Evolutionary conservation across 2,329 filamentous ascomycete species (phyloP), one percentile per base, ranked within the genome.

Genomic region (Dothistroma pini): DNA sequence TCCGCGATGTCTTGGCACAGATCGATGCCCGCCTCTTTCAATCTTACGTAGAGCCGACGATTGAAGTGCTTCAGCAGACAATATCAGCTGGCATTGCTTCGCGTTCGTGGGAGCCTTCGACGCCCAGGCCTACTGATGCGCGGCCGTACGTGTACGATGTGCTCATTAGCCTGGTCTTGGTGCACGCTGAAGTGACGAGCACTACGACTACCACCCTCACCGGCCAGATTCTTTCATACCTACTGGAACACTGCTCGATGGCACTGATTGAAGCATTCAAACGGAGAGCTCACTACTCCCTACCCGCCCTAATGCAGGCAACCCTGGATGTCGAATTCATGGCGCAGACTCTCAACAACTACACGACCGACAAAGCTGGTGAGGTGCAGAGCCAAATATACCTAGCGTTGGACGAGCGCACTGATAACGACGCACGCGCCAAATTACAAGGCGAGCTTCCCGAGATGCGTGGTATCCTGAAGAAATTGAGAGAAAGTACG

Each of bases 291-390:
- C 65, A 88, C 7, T 97, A 95, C 77, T 84, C 86, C 1, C 86
- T 99, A 0, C 82, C 89, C 5, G 88, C 90, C 7, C 84, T 99
- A 55, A 96, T 97, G 88, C 96, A 99, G 77, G 96, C 96, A 1
- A 99, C 95, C 0, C 85, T 99, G 0, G 95, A 99, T 72, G 93
- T 97, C 1, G 95, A 99, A 76, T 97, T 99, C 72, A 88, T 97
- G 60, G 91, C 93, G 0, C 95, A 99, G 79, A 97, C 93, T 5
- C 83, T 99, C 35, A 90, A 86, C 63, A 88, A 93, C 68, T 99
- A 96, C 75, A 95, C 91, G 0, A 95, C 91, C 0, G 89, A 96
- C 60, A 84, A 86, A 55, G 91, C 92, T 2, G 87, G 86, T 8
- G 86, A 93, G 72, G 83, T 90, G 14, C 95, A 97, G 78, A 89